Evolutionary conservation across 139 green algal genomes (phyloP), one percentile per base, ranked within the genome.

Genomic region (Diplosphaera chodatii): DNA sequence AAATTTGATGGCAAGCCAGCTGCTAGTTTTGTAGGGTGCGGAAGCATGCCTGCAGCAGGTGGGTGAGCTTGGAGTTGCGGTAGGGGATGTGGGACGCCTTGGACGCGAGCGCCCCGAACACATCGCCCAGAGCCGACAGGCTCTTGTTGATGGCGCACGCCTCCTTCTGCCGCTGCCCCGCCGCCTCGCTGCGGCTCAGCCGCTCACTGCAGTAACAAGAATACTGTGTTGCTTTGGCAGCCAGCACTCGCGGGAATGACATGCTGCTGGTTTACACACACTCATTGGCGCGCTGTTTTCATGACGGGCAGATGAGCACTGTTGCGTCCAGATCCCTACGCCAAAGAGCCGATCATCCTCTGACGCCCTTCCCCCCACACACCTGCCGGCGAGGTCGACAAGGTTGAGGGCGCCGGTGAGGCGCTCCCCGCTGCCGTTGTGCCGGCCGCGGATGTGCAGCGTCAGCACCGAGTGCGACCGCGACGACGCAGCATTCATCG

Each of bases 401-500:
- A 98, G 82, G 83, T 92, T 96, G 31, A 97, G 79, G 73, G 83
- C 88, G 68, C 91, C 91, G 55, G 87, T 82, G 67, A 96, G 83
- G 4, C 74, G 56, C 1, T 80, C 88, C 32, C 74, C 82, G 34
- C 67, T 88, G 32, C 83, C 83, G 41, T 84, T 81, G 74, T 98
- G 88, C 18, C 33, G 72, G 29, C 92, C 92, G 22, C 75, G 88
- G 81, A 97, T 96, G 87, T 95, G 91, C 29, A 98, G 84, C 83
- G 97, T 98, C 85, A 99, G 98, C 10, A 98, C 85, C 27, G 75
- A 87, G 82, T 99, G 95, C 63, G 80, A 92, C 67, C 95, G 86
- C 28, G 86, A 95, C 10, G 87, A 96, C 16, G 72, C 64, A 2
- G 88, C 85, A 68, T 99, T 99, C 93, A 99, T 99, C 32, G 90